A percentile compares a stretch with the other conserved stretches of the same genome.
Conservation (phyloP, 1,284 basidiomycete species). For the Naganishia sp. region DNA sequence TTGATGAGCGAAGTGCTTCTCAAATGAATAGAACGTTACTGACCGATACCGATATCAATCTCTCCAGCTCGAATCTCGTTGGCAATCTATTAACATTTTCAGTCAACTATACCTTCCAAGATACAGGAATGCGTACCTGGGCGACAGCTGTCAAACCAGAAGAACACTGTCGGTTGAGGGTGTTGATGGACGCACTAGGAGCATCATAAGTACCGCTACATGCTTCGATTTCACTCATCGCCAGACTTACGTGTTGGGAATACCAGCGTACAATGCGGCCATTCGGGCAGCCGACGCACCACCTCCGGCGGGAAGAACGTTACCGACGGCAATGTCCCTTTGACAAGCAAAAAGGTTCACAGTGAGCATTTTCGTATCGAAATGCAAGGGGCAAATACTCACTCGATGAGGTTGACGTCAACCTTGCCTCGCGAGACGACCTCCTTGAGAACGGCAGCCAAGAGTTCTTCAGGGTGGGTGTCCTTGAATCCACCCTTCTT, state of each 20-base stretch:
- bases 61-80: conserved; percentile 80
- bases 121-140: conserved; percentile 1
- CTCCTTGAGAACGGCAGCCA: conserved; percentile 38
- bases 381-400: not conserved
- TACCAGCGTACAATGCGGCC: conserved; percentile 83
- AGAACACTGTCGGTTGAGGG: conserved; percentile 87
- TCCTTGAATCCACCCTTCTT: conserved; percentile 40
- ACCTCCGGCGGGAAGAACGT: conserved; percentile 82
- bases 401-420: conserved; percentile 52
- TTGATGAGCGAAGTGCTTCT: conserved; percentile 26
- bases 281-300: conserved; percentile 83
- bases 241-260: conserved; percentile 63
- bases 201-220: not conserved
- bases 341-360: not conserved
- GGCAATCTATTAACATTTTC: conserved; percentile 64
- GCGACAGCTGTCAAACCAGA: conserved; percentile 62
- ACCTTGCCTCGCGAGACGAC: conserved; percentile 49
- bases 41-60: conserved; percentile 91
- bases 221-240: not conserved
- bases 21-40: conserved; percentile 37
- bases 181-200: conserved; percentile 64
- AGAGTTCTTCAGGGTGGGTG: conserved; percentile 39
- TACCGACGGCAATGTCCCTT: conserved; percentile 76
- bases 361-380: not conserved
- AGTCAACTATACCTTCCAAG: not conserved